phyloP scores from a whole-genome alignment of 2,329 filamentous ascomycete species.

The Grosmannia huntii region DNA sequence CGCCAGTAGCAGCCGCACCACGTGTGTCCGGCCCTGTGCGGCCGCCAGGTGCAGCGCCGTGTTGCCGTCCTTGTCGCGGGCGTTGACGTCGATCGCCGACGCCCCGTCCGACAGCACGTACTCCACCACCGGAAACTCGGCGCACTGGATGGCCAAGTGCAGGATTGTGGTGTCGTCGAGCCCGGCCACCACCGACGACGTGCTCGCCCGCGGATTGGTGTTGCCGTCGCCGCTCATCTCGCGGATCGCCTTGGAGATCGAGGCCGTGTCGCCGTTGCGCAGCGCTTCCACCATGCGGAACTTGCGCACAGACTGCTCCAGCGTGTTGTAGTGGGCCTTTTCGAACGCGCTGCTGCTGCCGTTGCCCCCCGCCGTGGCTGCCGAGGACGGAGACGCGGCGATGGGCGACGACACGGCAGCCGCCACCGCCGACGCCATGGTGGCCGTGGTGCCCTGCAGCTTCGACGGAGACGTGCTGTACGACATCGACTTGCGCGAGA shows the following conservation, averaged over 20 bases:
- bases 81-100: slow-evolving; percentile 66
- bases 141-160: slow-evolving; percentile 90
- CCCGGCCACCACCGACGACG: slow-evolving; percentile 33
- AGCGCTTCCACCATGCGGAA: slow-evolving; percentile 91
- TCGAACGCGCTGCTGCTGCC: neutral
- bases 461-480: neutral
- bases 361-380: no score
- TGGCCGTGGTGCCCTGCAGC: neutral
- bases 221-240: slow-evolving; percentile 39
- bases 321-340: slow-evolving; percentile 29
- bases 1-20: slow-evolving; percentile 75
- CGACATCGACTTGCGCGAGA: slow-evolving; percentile 31
- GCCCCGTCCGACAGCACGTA: slow-evolving; percentile 74
- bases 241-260: slow-evolving; percentile 75
- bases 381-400: no score
- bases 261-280: slow-evolving; percentile 77
- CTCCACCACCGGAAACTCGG: slow-evolving; percentile 82
- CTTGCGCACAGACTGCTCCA: slow-evolving; percentile 88
- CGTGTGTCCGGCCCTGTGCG: slow-evolving; percentile 61
- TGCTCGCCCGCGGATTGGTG: slow-evolving; percentile 38
- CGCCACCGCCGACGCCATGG: neutral
- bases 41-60: slow-evolving; percentile 85
- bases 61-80: slow-evolving; percentile 85
- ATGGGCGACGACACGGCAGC: neutral
- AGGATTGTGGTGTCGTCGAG: slow-evolving; percentile 80